phyloP scores from a whole-genome alignment of 305 asterid species.

The Fraxinus dipetala region DNA sequence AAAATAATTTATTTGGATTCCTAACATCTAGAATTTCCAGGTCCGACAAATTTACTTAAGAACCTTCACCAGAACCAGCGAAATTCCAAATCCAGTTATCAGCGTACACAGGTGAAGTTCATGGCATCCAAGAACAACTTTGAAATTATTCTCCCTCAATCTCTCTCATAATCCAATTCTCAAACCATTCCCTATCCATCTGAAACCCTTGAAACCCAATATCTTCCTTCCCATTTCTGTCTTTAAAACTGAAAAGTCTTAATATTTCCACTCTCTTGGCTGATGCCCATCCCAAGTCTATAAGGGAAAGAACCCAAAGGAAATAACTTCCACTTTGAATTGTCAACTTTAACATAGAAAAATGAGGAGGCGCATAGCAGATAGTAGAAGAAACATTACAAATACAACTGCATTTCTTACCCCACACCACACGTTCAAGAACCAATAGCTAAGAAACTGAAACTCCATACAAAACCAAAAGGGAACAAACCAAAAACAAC shows the following conservation, averaged over 20 bases:
- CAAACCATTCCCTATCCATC: not conserved
- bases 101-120: not conserved
- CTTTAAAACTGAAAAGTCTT: not conserved
- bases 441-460: not conserved
- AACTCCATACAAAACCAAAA: not conserved
- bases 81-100: not conserved
- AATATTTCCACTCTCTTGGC: not conserved
- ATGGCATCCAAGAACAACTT: not conserved
- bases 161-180: constrained; percentile 4
- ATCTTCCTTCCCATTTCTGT: constrained; percentile 4
- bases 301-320: not conserved
- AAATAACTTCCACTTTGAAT: not conserved
- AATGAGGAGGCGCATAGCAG: not conserved
- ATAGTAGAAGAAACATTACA: not conserved
- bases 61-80: not conserved
- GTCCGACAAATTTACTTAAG: not conserved
- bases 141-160: not conserved
- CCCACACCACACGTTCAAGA: not conserved
- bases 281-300: not conserved
- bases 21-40: constrained; percentile 5
- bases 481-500: not conserved
- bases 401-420: not conserved
- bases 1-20: not conserved
- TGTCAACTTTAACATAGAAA: not conserved
- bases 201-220: not conserved